Percentiles rank a stretch among this genome's conserved stretches.
Evolutionary conservation across 2,329 filamentous ascomycete genomes (phyloP).

Genomic region (Emmonsiellopsis sp.): DNA sequence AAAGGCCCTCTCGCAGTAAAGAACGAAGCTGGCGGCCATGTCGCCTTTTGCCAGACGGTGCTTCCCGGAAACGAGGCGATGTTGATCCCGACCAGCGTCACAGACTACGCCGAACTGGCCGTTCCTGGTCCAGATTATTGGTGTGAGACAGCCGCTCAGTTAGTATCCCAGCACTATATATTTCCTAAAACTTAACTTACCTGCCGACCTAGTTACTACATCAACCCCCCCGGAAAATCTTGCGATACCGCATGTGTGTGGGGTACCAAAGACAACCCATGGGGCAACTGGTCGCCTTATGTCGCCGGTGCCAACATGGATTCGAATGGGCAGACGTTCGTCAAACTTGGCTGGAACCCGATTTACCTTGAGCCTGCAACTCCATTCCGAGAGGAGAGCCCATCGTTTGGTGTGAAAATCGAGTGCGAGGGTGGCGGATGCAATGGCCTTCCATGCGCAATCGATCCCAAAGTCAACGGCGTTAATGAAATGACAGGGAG

Average conservation of each 20-base stretch:
- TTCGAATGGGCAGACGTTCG: conserved; percentile 54
- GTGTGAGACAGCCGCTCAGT: conserved; percentile 65
- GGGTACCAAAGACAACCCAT: conserved; percentile 52
- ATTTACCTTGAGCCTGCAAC: conserved; percentile 51
- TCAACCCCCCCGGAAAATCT: conserved; percentile 61
- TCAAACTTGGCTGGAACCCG: conserved; percentile 71
- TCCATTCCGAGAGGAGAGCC: conserved; percentile 48
- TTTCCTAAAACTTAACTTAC: conserved; percentile 8
- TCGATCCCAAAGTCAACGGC: conserved; percentile 49
- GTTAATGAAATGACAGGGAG: conserved; percentile 52
- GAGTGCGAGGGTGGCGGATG: conserved; percentile 58
- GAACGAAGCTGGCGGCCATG: conserved; percentile 53
- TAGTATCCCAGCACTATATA: conserved; percentile 28
- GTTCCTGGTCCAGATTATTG: conserved; percentile 64
- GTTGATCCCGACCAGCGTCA: conserved; percentile 67
- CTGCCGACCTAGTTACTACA: conserved; percentile 52
- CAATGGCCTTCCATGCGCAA: conserved; percentile 64
- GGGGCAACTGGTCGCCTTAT: conserved; percentile 70
- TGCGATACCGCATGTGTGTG: conserved; percentile 58
- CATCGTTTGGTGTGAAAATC: conserved; percentile 60
- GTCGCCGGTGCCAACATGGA: conserved; percentile 68
- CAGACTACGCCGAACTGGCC: conserved; percentile 49
- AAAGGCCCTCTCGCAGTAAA: conserved; percentile 55
- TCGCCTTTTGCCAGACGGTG: conserved; percentile 72
- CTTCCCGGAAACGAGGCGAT: conserved; percentile 72